Percentiles rank a stretch among this genome's conserved stretches.
Conservation (phyloP, 495 filamentous ascomycete species). For the Hypoxylon cercidicola region DNA sequence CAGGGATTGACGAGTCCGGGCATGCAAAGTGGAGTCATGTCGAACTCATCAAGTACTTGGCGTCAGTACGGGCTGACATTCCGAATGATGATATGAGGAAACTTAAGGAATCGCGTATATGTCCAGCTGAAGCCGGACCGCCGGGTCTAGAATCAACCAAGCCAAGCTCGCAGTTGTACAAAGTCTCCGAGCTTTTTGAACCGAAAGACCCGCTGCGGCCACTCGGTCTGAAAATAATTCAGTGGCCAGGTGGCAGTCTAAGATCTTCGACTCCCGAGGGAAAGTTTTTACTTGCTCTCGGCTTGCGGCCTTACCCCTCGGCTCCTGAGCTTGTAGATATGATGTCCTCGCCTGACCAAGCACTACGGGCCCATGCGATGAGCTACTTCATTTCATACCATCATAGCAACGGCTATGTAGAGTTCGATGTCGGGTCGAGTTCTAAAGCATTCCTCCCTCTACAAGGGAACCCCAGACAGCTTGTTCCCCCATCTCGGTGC, state of each 20-base stretch:
- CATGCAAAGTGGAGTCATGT: slow-evolving; percentile 85
- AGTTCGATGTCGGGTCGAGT: slow-evolving; percentile 65
- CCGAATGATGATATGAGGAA: slow-evolving; percentile 83
- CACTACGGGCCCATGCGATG: slow-evolving; percentile 71
- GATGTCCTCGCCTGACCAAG: slow-evolving; percentile 72
- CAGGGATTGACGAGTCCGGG: slow-evolving; percentile 53
- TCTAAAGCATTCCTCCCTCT: slow-evolving; percentile 77
- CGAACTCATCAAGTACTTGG: slow-evolving; percentile 92
- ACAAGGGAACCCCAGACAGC: slow-evolving; percentile 66
- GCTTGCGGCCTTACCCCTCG: slow-evolving; percentile 73
- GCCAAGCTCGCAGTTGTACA: slow-evolving; percentile 68
- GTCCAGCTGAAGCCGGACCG: slow-evolving; percentile 76
- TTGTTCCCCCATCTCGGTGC: slow-evolving; percentile 79
- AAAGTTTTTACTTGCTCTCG: slow-evolving; percentile 75
- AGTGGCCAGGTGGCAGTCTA: slow-evolving; percentile 79
- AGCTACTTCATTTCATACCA: slow-evolving; percentile 85
- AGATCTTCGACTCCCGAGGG: slow-evolving; percentile 72
- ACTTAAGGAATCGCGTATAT: slow-evolving; percentile 79
- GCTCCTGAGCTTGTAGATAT: slow-evolving; percentile 77
- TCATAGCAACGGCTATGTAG: slow-evolving; percentile 76
- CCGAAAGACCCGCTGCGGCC: slow-evolving; percentile 76
- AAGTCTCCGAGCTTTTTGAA: slow-evolving; percentile 85
- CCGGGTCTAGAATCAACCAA: slow-evolving; percentile 54
- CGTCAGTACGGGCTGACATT: slow-evolving; percentile 90
- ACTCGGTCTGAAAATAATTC: slow-evolving; percentile 79